A percentile compares a stretch with the other conserved stretches of the same genome.
phyloP scores from a whole-genome alignment of 805 yeast species.

The Zygosaccharomyces bailii region DNA sequence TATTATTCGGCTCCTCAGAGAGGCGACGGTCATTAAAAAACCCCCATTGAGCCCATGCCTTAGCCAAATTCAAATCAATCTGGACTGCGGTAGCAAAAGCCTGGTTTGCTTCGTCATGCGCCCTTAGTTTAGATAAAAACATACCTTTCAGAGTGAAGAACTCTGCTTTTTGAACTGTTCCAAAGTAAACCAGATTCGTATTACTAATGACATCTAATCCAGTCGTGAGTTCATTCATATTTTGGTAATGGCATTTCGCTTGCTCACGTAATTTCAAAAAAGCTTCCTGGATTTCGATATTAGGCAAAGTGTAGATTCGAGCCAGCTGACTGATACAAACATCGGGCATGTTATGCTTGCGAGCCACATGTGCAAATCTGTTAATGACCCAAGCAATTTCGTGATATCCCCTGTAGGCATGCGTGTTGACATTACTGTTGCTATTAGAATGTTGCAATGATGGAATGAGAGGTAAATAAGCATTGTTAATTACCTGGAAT shows the following conservation, averaged over 20 bases:
- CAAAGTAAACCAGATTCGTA: slow-evolving; percentile 92
- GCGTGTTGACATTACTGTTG: slow-evolving; percentile 73
- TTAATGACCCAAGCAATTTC: slow-evolving; percentile 99
- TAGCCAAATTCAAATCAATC: slow-evolving; percentile 86
- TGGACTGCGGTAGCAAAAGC: slow-evolving; percentile 98
- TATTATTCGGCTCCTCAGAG: slow-evolving; percentile 77
- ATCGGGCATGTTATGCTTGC: slow-evolving; percentile 94
- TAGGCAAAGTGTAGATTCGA: slow-evolving; percentile 91
- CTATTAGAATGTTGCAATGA: slow-evolving; percentile 70
- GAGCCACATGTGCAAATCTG: slow-evolving; percentile 96
- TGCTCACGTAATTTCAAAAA: slow-evolving; percentile 93
- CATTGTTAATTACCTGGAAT: slow-evolving; percentile 90
- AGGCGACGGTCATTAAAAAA: slow-evolving; percentile 85
- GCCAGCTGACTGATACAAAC: slow-evolving; percentile 92
- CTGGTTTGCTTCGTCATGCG: slow-evolving; percentile 92
- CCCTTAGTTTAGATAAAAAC: slow-evolving; percentile 89
- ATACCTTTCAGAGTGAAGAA: slow-evolving; percentile 96
- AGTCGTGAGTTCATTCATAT: slow-evolving; percentile 83
- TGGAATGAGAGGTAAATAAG: slow-evolving; percentile 88
- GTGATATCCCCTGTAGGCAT: slow-evolving; percentile 96
- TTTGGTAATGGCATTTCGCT: slow-evolving; percentile 95
- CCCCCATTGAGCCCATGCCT: slow-evolving; percentile 99
- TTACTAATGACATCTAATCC: slow-evolving; percentile 96
- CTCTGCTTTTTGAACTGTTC: slow-evolving; percentile 97
- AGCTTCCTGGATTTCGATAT: slow-evolving; percentile 97